These are phyloP conservation scores for Luffa acutangula DNA, from an alignment of 306 rosid genomes.

Conservation along the genomic window DNA sequence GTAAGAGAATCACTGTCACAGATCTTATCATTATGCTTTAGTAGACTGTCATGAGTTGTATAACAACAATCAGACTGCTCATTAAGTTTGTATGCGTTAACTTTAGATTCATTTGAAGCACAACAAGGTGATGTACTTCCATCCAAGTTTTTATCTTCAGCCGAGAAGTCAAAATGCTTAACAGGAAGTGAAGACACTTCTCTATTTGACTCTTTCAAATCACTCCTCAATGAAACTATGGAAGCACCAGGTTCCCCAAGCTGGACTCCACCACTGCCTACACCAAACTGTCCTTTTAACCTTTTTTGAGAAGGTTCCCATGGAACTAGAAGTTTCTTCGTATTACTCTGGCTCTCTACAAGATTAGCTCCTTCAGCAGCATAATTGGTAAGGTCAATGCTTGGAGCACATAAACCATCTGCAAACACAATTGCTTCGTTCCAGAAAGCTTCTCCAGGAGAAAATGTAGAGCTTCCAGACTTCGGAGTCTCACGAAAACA, in stretches of 20 bases:
- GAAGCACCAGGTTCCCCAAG: constrained; percentile 21
- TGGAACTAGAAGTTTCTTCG: constrained; percentile 34
- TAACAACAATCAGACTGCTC: constrained; percentile 26
- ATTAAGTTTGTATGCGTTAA: constrained; percentile 18
- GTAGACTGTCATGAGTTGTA: constrained; percentile 1
- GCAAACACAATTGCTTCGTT: constrained; percentile 84
- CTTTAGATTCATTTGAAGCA: constrained; percentile 19
- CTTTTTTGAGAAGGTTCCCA: constrained; percentile 35
- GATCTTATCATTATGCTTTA: constrained; percentile 4
- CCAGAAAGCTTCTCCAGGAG: constrained; percentile 97
- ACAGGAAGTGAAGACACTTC: constrained; percentile 61
- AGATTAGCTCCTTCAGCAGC: constrained; percentile 26
- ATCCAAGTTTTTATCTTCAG: constrained; percentile 50
- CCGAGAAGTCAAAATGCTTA: constrained; percentile 82
- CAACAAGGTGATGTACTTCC: constrained; percentile 24
- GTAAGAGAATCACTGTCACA: constrained; percentile 16
- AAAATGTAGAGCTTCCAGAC: constrained; percentile 80
- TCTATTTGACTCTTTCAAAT: constrained; percentile 28
- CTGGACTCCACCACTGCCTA: constrained; percentile 24
- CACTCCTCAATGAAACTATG: constrained; percentile 29
- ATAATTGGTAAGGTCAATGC: constrained; percentile 22
- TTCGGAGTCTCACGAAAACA: constrained; percentile 48
- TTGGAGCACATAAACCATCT: constrained; percentile 61
- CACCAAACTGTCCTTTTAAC: constrained; percentile 31
- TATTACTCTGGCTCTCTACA: constrained; percentile 24